Percentiles rank a stretch among this genome's conserved stretches.
Evolutionary conservation across 345 rosid species (phyloP).

Genomic region (Brassica juncea): DNA sequence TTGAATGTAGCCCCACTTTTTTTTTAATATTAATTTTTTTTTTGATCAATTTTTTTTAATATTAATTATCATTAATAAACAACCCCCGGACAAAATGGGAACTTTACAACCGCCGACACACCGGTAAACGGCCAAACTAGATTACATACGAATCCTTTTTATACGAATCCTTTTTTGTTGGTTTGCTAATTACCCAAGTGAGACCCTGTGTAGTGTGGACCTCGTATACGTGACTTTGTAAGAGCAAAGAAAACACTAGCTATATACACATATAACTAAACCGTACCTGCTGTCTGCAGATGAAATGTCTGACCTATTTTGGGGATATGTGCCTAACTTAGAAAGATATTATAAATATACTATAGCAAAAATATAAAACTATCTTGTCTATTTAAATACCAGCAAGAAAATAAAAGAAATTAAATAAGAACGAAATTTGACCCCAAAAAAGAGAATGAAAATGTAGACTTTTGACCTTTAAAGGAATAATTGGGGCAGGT

Average conservation of each 20-base stretch:
- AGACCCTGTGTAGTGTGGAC: conserved; percentile 12
- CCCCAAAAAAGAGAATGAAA: conserved; percentile 30
- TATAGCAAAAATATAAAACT: not conserved
- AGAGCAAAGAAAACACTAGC: not conserved
- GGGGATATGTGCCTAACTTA: conserved; percentile 41
- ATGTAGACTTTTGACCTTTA: conserved; percentile 34
- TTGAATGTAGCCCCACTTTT: conserved; percentile 6
- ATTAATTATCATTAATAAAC: no score
- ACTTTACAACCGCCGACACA: no score
- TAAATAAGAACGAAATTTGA: not conserved
- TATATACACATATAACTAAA: conserved; percentile 9
- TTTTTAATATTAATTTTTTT: no score
- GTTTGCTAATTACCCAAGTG: conserved; percentile 6
- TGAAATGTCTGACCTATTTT: conserved; percentile 40
- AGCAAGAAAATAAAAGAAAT: conserved; percentile 2
- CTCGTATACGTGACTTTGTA: not conserved
- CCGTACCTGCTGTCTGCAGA: conserved; percentile 31
- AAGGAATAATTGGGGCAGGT: conserved; percentile 41
- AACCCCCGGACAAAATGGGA: no score
- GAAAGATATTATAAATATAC: conserved; percentile 6
- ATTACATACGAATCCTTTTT: no score
- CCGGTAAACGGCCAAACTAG: no score
- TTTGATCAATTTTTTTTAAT: not conserved
- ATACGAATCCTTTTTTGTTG: not conserved
- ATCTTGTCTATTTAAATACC: not conserved